These are phyloP conservation scores for Ricinus communis DNA, from an alignment of 345 rosid species.

Conservation along the genomic window DNA sequence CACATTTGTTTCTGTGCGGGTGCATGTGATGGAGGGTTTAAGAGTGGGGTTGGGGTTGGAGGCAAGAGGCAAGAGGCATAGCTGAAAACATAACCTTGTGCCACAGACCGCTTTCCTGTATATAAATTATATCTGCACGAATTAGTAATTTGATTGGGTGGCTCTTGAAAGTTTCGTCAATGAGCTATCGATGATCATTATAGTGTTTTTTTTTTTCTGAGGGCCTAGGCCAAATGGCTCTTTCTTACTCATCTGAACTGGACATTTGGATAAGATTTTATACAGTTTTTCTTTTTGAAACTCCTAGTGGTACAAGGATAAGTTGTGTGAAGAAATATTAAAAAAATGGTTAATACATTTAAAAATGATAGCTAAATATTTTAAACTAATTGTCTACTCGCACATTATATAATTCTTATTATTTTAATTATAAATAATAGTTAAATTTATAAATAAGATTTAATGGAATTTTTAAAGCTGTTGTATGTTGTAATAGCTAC, in stretches of 20 bases:
- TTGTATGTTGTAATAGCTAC: too few relatives aligned
- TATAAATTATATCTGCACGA: not conserved
- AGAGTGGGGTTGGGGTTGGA: not conserved
- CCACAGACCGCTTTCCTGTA: not conserved
- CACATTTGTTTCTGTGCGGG: not conserved
- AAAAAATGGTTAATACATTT: too few relatives aligned
- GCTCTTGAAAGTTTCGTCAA: not conserved
- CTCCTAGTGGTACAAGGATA: too few relatives aligned
- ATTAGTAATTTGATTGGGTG: slow-evolving; percentile 2
- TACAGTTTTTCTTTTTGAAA: too few relatives aligned
- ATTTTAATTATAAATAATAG: too few relatives aligned
- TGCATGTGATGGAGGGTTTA: not conserved
- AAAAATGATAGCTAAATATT: too few relatives aligned
- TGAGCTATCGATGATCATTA: slow-evolving; percentile 1
- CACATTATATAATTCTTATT: too few relatives aligned
- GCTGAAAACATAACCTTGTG: not conserved
- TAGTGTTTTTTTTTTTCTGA: not conserved
- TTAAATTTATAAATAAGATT: too few relatives aligned
- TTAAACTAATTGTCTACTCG: too few relatives aligned
- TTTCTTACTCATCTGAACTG: not conserved
- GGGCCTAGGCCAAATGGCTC: not conserved
- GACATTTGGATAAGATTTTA: not conserved
- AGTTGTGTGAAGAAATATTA: too few relatives aligned
- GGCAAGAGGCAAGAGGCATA: not conserved
- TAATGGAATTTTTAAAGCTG: too few relatives aligned